Conservation (phyloP, 2,329 filamentous ascomycete genomes). For the Cercospora sesami region DNA sequence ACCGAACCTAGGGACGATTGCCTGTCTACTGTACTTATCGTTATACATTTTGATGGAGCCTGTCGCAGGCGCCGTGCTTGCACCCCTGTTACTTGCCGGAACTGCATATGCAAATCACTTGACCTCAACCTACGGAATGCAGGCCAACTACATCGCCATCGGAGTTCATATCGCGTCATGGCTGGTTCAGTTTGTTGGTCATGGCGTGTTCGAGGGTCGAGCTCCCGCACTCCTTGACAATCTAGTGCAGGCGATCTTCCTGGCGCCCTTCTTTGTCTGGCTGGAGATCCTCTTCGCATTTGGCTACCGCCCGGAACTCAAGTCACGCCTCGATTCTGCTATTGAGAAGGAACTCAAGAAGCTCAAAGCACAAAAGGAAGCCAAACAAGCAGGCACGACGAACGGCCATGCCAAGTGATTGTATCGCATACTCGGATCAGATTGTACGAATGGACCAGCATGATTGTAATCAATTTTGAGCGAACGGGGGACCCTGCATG, state of each 20-base stretch:
- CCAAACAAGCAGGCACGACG: conserved; percentile 34
- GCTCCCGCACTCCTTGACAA: conserved; percentile 91
- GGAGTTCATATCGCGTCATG: conserved; percentile 72
- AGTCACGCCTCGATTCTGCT: conserved; percentile 73
- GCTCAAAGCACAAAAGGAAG: conserved; percentile 61
- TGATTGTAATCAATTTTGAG: background rate
- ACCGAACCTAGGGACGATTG: conserved; percentile 60
- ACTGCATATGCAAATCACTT: conserved; percentile 77
- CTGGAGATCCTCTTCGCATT: conserved; percentile 87
- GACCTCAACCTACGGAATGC: conserved; percentile 61
- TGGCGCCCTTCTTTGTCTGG: conserved; percentile 97
- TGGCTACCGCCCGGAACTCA: conserved; percentile 86
- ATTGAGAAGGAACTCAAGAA: conserved; percentile 76
- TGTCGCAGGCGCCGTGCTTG: conserved; percentile 77
- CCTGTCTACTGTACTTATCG: conserved; percentile 64
- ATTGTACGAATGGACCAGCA: background rate
- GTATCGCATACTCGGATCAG: background rate
- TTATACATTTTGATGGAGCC: conserved; percentile 93
- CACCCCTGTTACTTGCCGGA: conserved; percentile 71
- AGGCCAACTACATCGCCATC: conserved; percentile 65
- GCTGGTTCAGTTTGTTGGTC: conserved; percentile 88
- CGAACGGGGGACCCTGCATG: background rate
- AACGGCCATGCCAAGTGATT: conserved; percentile 32
- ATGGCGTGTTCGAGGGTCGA: conserved; percentile 83
- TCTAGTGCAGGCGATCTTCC: conserved; percentile 82